phyloP scores from a whole-genome alignment of 2,329 filamentous ascomycete species.

The Sphaerostilbella broomeana region DNA sequence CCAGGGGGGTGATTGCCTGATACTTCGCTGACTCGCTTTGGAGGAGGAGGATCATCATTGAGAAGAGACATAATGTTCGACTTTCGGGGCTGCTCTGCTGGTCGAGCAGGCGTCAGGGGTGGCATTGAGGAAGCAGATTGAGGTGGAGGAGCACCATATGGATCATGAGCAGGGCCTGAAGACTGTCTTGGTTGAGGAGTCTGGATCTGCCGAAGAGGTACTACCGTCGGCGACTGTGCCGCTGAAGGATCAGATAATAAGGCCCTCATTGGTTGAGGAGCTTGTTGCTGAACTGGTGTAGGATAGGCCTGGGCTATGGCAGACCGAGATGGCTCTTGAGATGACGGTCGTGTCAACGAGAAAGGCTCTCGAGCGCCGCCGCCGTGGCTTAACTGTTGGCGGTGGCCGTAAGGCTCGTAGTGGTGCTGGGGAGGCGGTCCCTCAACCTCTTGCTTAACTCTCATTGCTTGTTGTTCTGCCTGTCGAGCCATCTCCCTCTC shows the following conservation, averaged over 20 bases:
- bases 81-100: constrained; percentile 49
- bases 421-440: constrained; percentile 32
- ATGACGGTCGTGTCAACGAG: constrained; percentile 31
- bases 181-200: constrained; percentile 30
- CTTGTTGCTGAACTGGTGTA: constrained; percentile 27
- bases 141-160: constrained; percentile 24
- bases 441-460: constrained; percentile 47
- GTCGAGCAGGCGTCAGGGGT: constrained; percentile 31
- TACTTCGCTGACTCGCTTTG: constrained; percentile 48
- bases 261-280: constrained; percentile 34
- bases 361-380: constrained; percentile 35
- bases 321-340: constrained; percentile 38
- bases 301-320: constrained; percentile 29
- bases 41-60: constrained; percentile 50
- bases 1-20: constrained; percentile 28
- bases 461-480: constrained; percentile 25
- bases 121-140: constrained; percentile 25
- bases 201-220: constrained; percentile 33
- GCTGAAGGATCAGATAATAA: constrained; percentile 35
- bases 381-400: constrained; percentile 33
- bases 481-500: constrained; percentile 25
- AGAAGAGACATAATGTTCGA: constrained; percentile 58
- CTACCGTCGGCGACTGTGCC: constrained; percentile 33
- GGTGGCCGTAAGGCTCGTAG: constrained; percentile 39
- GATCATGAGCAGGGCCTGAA: constrained; percentile 25